Base-by-base conservation (phyloP, 306 rosid genomes). In the Chamaecrista fasciculata region DNA sequence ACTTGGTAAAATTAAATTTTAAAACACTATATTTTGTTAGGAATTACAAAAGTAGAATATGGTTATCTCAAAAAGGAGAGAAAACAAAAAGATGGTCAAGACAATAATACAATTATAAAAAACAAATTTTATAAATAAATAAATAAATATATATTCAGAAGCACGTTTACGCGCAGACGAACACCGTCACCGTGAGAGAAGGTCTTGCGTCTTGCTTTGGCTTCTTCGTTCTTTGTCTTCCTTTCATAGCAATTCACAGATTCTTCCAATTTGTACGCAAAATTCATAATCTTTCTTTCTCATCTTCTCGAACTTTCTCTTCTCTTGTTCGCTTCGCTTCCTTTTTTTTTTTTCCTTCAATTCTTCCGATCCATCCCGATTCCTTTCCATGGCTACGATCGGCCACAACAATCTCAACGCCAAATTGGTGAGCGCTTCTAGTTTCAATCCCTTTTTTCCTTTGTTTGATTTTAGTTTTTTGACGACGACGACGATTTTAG, bases 321-420 rank as follows among this genome's bases (percentile, higher is more conserved):
- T 8, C 19, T 65, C 12, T 64, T 42, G 16, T 24, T 42, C 15
- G 18, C 4, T 60, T 60, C 20, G 23, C 4, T 39, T 58, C 47
- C 44, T 28, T 4, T 33, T 33, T 33, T 33, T 9, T 12, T 5
- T 29, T 29, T 20, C 21, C 57, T 44, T 31, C 28, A 1, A 4
- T 29, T 50, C 48, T 36, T 76, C 60, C 37, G 63, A 37, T 80
- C 84, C 39, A 8, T 65, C 67, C 67, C 51, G 59, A 62, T 80
- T 71, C 19, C 31, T 9, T 25, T 69, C 62, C 79, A 82, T 82
- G 86, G 83, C 86, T 55, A 74, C 86, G 63, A 66, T 70, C 78
- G 83, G 72, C 16, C 83, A 74, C 78, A 82, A 72, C 64, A 82
- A 66, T 61, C 80, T 74, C 66, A 82, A 82, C 63, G 86, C 86